Evolutionary conservation across 140 eudicot species (phyloP), one percentile per base, ranked within the genome.

Genomic region (Flaveria floridana): DNA sequence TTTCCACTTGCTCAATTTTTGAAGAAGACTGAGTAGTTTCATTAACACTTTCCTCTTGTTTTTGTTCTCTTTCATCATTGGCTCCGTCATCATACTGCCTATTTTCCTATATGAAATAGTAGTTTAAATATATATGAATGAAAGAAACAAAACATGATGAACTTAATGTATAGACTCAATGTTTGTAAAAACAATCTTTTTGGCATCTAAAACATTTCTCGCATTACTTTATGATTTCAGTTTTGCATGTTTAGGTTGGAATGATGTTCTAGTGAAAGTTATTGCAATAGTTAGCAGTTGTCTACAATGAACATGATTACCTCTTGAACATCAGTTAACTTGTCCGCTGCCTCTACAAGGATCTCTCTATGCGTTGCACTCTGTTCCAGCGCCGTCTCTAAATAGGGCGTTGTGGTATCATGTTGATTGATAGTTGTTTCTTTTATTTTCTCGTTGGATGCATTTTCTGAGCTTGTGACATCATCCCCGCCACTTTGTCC

Each of bases 81-180:
- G 18, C 62, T 39, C 11, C 73, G 7, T 62, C 42, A 20, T 62
- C 77, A 55, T 21, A 6, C 56, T 72, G 70, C 47, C 55, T n/a
- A 7, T 19, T 62, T 61, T 39, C 75, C 82, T 82, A 44, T 20
- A 72, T 66, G 79, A 77, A 26, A 46, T 30, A 16, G 34, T 59
- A 58, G 64, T 74, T 44, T 65, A 70, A 66, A 26, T 47, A 65
- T 37, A 8, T n/a, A 37, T 30, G 37, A 30, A 30, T 30, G 7
- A 6, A 44, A 50, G 8, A n/a, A 44, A 52, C 23, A 4, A 26
- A 25, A 25, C 30, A 55, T 68, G 63, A 69, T 12, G 12, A 37
- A 57, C 26, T 30, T 20, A 30, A 70, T 70, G 42, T 23, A n/a
- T 25, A 52, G 12, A 39, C 56, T 53, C 18, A 23, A 42, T 23